phyloP scores from a whole-genome alignment of 2,329 filamentous ascomycete genomes.

The Cordyceps pruinosa region DNA sequence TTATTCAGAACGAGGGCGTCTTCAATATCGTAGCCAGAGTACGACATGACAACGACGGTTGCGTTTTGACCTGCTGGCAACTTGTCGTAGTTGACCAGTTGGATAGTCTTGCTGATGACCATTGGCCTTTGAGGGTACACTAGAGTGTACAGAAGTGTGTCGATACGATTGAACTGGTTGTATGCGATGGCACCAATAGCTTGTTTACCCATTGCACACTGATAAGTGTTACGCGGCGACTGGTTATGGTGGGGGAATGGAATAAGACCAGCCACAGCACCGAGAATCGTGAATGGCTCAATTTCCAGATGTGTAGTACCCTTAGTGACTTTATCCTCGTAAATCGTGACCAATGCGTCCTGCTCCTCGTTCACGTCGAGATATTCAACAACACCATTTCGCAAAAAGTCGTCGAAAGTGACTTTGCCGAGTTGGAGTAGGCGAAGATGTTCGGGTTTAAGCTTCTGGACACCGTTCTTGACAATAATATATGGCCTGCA shows the following conservation, averaged over 20 bases:
- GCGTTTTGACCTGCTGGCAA: slow-evolving; percentile 95
- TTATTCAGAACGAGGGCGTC: slow-evolving; percentile 96
- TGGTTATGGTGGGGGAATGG: slow-evolving; percentile 99
- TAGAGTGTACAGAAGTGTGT: slow-evolving; percentile 91
- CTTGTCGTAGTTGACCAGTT: slow-evolving; percentile 95
- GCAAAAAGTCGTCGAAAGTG: slow-evolving; percentile 91
- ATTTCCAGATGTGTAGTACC: slow-evolving; percentile 94
- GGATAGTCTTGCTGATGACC: slow-evolving; percentile 95
- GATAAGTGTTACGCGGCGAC: slow-evolving; percentile 95
- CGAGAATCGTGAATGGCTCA: slow-evolving; percentile 93
- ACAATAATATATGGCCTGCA: slow-evolving; percentile 95
- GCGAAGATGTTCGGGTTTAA: slow-evolving; percentile 71
- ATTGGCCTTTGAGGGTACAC: slow-evolving; percentile 97
- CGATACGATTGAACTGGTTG: slow-evolving; percentile 95
- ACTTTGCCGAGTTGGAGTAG: slow-evolving; percentile 76
- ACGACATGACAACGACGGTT: slow-evolving; percentile 98
- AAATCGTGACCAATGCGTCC: slow-evolving; percentile 85
- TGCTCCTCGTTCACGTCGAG: slow-evolving; percentile 98
- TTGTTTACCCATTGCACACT: slow-evolving; percentile 99
- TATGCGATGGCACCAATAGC: slow-evolving; percentile 97
- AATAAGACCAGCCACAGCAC: slow-evolving; percentile 91
- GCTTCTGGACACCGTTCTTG: slow-evolving; percentile 75
- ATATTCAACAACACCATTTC: slow-evolving; percentile 86
- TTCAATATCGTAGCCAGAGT: slow-evolving; percentile 98
- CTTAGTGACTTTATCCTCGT: slow-evolving; percentile 74